phyloP scores from a whole-genome alignment of 805 yeast species.

The Spathaspora girioi region DNA sequence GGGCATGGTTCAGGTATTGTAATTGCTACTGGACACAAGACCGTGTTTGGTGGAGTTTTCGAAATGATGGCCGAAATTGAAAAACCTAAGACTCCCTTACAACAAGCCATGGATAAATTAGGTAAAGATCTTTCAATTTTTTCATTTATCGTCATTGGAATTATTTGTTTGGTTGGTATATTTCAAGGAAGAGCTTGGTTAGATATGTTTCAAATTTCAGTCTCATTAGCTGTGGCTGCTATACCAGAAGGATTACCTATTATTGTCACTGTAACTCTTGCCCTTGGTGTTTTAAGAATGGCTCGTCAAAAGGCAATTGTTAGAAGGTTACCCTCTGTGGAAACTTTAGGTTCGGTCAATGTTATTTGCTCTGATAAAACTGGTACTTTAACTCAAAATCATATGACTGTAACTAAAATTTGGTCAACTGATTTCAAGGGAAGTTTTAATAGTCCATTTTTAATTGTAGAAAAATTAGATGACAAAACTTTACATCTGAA shows the following conservation, averaged over 20 bases:
- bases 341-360: constrained; percentile 90
- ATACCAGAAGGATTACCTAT: constrained; percentile 99
- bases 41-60: constrained; percentile 93
- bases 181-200: constrained; percentile 92
- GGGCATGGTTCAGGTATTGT: constrained; percentile 95
- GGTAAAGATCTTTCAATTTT: constrained; percentile 86
- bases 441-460: constrained; percentile 34
- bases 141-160: constrained; percentile 83
- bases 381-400: constrained; percentile 79
- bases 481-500: constrained; percentile 39
- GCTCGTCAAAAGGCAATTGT: constrained; percentile 93
- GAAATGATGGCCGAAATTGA: constrained; percentile 94
- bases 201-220: constrained; percentile 97
- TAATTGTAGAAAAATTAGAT: constrained; percentile 46
- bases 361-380: constrained; percentile 92
- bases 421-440: constrained; percentile 69
- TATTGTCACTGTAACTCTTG: constrained; percentile 95
- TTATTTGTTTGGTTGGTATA: constrained; percentile 88
- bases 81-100: constrained; percentile 97
- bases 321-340: constrained; percentile 90
- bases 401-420: constrained; percentile 80
- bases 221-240: constrained; percentile 97
- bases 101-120: constrained; percentile 89
- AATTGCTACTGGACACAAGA: constrained; percentile 80
- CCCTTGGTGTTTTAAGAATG: constrained; percentile 95